Evolutionary conservation across 2,329 filamentous ascomycete genomes (phyloP).

Genomic region (Colletotrichum kahawae): DNA sequence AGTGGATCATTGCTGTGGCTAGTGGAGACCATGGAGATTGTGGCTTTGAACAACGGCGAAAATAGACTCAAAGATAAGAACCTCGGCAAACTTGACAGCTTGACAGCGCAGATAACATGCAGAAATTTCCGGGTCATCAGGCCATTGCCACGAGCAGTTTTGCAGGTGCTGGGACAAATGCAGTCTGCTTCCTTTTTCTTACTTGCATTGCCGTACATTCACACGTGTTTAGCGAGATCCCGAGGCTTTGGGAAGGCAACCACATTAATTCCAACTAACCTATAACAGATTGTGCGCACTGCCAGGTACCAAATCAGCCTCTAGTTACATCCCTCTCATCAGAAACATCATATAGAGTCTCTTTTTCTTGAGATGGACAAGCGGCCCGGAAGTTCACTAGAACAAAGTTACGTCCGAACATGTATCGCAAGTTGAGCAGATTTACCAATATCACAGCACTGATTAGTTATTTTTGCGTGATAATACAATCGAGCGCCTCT

Average conservation of each 20-base stretch:
- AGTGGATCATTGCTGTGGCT: not conserved
- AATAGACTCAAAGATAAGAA: not conserved
- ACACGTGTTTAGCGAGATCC: not conserved
- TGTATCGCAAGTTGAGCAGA: too few relatives aligned
- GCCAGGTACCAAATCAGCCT: not conserved
- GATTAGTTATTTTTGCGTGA: too few relatives aligned
- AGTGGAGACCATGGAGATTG: not conserved
- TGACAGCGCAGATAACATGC: not conserved
- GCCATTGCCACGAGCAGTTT: not conserved
- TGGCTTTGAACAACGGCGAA: fast-evolving
- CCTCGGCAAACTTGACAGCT: not conserved
- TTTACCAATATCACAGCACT: too few relatives aligned
- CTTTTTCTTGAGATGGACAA: not conserved
- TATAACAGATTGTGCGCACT: not conserved
- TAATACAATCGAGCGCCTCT: fast-evolving
- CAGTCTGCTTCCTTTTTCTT: not conserved
- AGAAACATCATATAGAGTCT: not conserved
- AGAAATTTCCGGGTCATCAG: not conserved
- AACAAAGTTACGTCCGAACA: too few relatives aligned
- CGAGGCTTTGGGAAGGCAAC: not conserved
- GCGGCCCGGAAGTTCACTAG: fast-evolving
- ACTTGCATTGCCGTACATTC: not conserved
- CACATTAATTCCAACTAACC: not conserved
- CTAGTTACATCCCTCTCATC: fast-evolving
- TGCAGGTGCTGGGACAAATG: not conserved